Percentiles rank a stretch among this genome's conserved stretches.
phyloP scores from a whole-genome alignment of 495 filamentous ascomycete species.

The Letharia lupina region DNA sequence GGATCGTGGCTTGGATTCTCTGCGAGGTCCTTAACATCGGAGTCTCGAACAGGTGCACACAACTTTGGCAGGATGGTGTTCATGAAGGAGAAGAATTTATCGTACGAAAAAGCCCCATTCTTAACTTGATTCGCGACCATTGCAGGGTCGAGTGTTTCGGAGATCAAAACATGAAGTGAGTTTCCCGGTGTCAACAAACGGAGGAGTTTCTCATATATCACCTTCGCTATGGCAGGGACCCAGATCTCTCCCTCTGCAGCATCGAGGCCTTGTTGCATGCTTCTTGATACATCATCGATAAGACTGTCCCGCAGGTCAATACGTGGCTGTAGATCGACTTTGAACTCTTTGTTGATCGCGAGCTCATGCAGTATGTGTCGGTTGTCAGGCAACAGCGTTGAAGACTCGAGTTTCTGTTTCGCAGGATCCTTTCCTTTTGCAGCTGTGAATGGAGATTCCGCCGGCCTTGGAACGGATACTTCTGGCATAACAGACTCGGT shows the following conservation, averaged over 20 bases:
- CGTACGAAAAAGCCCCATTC: conserved; percentile 82
- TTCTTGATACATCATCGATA: conserved; percentile 59
- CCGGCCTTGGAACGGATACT: conserved; percentile 34
- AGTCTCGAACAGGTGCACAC: conserved; percentile 85
- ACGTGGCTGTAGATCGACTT: conserved; percentile 46
- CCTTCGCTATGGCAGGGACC: conserved; percentile 77
- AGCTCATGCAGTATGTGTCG: conserved; percentile 82
- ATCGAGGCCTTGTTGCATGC: conserved; percentile 68
- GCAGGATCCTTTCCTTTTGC: conserved; percentile 32
- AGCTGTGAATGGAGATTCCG: conserved; percentile 33
- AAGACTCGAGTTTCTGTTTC: conserved; percentile 36
- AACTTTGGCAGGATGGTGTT: conserved; percentile 81
- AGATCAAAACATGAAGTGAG: conserved; percentile 73
- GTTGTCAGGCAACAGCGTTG: conserved; percentile 72
- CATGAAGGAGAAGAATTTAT: conserved; percentile 88
- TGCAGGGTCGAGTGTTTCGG: conserved; percentile 74
- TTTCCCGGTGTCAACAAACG: conserved; percentile 71
- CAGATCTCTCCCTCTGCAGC: conserved; percentile 62
- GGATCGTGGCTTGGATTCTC: conserved; percentile 69
- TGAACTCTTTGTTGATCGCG: conserved; percentile 79
- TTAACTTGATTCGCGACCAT: conserved; percentile 67
- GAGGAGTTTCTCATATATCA: conserved; percentile 74
- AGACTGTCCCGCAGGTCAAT: conserved; percentile 44
- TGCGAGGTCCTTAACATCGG: conserved; percentile 67
- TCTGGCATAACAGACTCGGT: conserved; percentile 34